A percentile compares a stretch with the other conserved stretches of the same genome.
Conservation (phyloP, 139 green algal genomes). For the Limnomonas spitsbergensis region DNA sequence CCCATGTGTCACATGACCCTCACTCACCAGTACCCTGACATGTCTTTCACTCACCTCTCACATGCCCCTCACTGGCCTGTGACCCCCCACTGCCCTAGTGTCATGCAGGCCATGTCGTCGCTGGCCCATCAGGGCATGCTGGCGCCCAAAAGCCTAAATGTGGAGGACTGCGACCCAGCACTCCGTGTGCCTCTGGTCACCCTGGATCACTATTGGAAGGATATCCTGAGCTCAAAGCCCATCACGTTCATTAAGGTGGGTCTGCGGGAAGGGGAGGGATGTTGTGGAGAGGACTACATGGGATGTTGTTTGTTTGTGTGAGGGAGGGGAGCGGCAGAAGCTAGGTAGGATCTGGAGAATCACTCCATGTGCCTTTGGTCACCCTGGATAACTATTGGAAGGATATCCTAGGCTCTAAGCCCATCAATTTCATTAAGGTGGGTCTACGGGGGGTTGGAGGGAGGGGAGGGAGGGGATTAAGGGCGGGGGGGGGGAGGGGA, state of each 20-base stretch:
- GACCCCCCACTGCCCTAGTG: background rate
- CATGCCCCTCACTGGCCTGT: too few species aligned
- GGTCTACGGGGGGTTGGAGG: background rate
- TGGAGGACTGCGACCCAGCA: background rate
- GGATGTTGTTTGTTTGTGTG: too few species aligned
- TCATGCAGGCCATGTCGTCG: background rate
- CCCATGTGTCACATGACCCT: too few species aligned
- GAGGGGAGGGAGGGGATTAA: too few species aligned
- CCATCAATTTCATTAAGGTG: background rate
- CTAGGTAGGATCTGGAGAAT: too few species aligned
- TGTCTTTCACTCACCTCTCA: too few species aligned
- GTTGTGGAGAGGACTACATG: too few species aligned
- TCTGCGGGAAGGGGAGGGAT: too few species aligned
- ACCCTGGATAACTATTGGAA: constrained; percentile 1
- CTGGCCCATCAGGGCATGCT: background rate
- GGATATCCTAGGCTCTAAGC: background rate
- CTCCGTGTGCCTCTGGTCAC: background rate
- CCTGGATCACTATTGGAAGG: constrained; percentile 13
- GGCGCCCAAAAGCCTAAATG: background rate
- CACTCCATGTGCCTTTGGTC: background rate
- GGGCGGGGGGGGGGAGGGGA: too few species aligned
- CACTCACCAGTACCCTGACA: too few species aligned
- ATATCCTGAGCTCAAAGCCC: background rate
- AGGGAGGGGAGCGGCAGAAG: too few species aligned
- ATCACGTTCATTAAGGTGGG: constrained; percentile 6